Conservation (phyloP, 1,284 basidiomycete genomes). For the Kwoniella shivajii region DNA sequence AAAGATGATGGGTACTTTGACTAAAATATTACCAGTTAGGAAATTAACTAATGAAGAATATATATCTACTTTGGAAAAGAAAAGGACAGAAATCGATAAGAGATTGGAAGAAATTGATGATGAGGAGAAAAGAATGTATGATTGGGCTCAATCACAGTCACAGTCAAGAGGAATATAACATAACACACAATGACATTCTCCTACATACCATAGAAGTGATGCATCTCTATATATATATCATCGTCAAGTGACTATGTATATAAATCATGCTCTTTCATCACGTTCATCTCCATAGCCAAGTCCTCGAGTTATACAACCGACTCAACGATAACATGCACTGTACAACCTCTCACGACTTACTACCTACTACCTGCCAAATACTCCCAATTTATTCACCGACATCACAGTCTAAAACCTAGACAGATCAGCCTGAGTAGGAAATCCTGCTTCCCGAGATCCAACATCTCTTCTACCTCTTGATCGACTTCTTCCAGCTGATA, state of each 20-base stretch:
- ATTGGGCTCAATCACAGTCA: conserved; percentile 11
- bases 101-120: conserved; percentile 40
- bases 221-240: neutral
- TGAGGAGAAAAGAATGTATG: conserved; percentile 44
- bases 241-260: neutral
- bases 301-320: too few relatives aligned
- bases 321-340: too few relatives aligned
- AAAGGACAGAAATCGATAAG: conserved; percentile 35
- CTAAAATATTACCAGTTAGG: conserved; percentile 40
- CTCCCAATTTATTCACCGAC: too few relatives aligned
- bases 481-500: conserved; percentile 35
- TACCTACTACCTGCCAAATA: too few relatives aligned
- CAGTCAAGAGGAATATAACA: neutral
- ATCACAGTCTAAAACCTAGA: conserved; percentile 1
- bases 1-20: conserved; percentile 34
- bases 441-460: conserved; percentile 2
- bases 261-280: neutral
- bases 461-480: conserved; percentile 38
- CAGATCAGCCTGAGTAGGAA: conserved; percentile 17
- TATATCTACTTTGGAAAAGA: conserved; percentile 35
- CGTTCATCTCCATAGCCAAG: too few relatives aligned
- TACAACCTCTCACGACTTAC: too few relatives aligned
- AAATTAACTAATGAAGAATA: conserved; percentile 48
- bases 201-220: too few relatives aligned
- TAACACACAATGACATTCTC: neutral